phyloP scores from a whole-genome alignment of 768 basidiomycete species.

The Lentinula lateritia region DNA sequence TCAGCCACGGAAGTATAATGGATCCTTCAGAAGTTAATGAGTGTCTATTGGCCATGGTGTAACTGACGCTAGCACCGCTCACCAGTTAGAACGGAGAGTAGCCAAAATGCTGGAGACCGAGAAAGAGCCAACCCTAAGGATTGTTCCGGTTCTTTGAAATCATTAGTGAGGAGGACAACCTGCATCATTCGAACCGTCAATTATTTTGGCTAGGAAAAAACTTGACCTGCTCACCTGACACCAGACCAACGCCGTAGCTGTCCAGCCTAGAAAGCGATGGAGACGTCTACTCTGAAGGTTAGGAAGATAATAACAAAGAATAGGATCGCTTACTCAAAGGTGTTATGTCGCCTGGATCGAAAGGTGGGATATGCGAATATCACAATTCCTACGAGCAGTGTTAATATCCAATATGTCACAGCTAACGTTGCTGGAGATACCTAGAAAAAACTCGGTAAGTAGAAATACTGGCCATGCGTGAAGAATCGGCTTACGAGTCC shows the following conservation, averaged over 20 bases:
- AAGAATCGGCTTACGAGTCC: slow-evolving; percentile 22
- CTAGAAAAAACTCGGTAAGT: slow-evolving; percentile 18
- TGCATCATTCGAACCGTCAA: slow-evolving; percentile 11
- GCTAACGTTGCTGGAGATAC: slow-evolving; percentile 42
- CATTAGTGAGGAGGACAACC: slow-evolving; percentile 48
- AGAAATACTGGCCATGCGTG: slow-evolving; percentile 1
- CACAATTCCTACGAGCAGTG: slow-evolving; percentile 42
- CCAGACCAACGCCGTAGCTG: slow-evolving; percentile 48
- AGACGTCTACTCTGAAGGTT: slow-evolving; percentile 15
- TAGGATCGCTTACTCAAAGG: slow-evolving; percentile 32
- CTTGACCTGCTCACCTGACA: slow-evolving; percentile 31
- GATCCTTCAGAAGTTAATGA: slow-evolving; percentile 24
- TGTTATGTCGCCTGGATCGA: slow-evolving; percentile 42
- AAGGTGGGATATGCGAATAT: slow-evolving; percentile 46
- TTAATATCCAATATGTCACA: slow-evolving; percentile 46
- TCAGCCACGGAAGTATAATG: slow-evolving; percentile 55
- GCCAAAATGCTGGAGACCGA: slow-evolving; percentile 47
- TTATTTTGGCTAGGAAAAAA: neutral
- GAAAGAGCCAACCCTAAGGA: slow-evolving; percentile 38
- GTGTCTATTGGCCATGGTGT: neutral
- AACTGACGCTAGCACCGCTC: neutral
- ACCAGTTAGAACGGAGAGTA: slow-evolving; percentile 47
- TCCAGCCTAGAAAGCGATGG: slow-evolving; percentile 57
- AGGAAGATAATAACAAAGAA: neutral
- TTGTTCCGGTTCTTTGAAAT: slow-evolving; percentile 34